phyloP scores from a whole-genome alignment of 495 filamentous ascomycete genomes.

The Xylaria palmicola region DNA sequence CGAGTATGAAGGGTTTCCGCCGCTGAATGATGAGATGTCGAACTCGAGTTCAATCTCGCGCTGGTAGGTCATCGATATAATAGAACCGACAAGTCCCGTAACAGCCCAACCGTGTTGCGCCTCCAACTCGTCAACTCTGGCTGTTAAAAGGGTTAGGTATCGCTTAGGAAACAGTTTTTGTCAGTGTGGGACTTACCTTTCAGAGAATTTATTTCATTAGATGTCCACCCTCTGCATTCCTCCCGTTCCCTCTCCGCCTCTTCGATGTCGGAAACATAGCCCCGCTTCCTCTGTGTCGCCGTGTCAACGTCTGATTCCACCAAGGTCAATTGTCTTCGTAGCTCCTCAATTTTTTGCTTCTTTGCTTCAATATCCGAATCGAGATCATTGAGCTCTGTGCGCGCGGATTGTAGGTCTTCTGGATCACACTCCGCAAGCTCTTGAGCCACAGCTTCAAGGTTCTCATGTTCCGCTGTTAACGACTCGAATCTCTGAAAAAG shows the following conservation, averaged over 20 bases:
- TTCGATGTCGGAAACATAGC: constrained; percentile 69
- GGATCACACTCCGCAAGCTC: constrained; percentile 79
- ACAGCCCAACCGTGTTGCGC: constrained; percentile 75
- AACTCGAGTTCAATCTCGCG: constrained; percentile 76
- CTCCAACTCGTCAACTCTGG: constrained; percentile 67
- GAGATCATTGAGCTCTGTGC: constrained; percentile 60
- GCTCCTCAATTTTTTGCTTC: constrained; percentile 58
- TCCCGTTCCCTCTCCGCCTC: constrained; percentile 83
- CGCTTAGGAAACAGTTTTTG: not conserved
- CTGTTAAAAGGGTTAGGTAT: constrained; percentile 39
- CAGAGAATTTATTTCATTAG: constrained; percentile 68
- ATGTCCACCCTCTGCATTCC: constrained; percentile 85
- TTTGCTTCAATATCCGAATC: constrained; percentile 71
- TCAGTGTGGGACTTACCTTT: constrained; percentile 57
- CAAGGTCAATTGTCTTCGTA: constrained; percentile 62
- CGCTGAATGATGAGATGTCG: constrained; percentile 60
- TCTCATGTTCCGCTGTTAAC: constrained; percentile 60
- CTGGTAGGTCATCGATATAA: constrained; percentile 75
- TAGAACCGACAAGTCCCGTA: constrained; percentile 57
- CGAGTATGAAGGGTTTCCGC: constrained; percentile 24
- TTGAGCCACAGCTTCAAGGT: constrained; percentile 66
- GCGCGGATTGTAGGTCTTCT: constrained; percentile 66
- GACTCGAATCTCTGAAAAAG: constrained; percentile 57
- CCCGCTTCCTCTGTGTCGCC: constrained; percentile 62
- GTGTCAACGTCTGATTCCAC: constrained; percentile 61